Conservation (phyloP, 2,329 filamentous ascomycete genomes). For the Hymenoscyphus fructigenus region DNA sequence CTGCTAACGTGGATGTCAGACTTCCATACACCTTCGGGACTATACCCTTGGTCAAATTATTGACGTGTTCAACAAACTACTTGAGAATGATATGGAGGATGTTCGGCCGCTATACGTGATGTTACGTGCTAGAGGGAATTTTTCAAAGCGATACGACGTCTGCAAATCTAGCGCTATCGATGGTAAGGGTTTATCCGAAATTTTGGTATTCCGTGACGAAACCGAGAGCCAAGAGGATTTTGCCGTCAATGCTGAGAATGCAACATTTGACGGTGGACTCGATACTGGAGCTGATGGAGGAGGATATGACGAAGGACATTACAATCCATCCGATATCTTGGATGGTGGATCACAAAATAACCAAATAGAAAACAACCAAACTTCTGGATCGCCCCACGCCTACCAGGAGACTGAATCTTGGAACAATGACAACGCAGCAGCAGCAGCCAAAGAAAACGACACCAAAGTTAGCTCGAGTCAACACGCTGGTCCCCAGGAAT, state of each 20-base stretch:
- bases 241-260: constrained; percentile 4
- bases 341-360: constrained; percentile 2
- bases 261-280: background rate
- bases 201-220: constrained; percentile 29
- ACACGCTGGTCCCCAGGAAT: background rate
- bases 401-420: background rate
- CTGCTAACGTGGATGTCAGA: constrained; percentile 37
- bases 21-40: constrained; percentile 47
- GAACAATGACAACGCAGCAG: background rate
- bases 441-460: background rate
- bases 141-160: constrained; percentile 51
- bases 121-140: constrained; percentile 53
- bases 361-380: background rate
- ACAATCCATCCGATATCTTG: background rate
- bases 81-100: constrained; percentile 56
- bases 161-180: constrained; percentile 52
- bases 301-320: background rate
- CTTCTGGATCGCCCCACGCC: background rate
- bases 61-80: constrained; percentile 57
- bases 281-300: background rate
- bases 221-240: constrained; percentile 27
- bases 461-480: background rate
- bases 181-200: constrained; percentile 49
- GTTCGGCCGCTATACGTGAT: constrained; percentile 58
- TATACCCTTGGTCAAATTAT: constrained; percentile 57